Evolutionary conservation across 805 yeast species (phyloP).

Genomic region (Metschnikowia baotianmanensis): DNA sequence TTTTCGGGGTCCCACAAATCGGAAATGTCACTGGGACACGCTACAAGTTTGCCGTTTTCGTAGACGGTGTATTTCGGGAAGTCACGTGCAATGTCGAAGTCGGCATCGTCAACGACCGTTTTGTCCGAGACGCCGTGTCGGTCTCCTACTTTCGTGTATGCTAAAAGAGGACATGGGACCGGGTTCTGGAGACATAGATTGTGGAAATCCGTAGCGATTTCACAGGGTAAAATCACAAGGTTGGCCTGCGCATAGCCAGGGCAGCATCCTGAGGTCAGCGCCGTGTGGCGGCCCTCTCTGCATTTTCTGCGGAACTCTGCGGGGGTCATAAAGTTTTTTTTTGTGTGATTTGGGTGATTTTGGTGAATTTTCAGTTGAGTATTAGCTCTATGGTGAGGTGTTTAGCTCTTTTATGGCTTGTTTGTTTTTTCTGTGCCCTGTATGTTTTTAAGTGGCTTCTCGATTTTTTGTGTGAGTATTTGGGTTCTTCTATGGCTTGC

Average conservation of each 20-base stretch:
- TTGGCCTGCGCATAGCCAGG: constrained; percentile 39
- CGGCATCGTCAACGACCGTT: constrained; percentile 7
- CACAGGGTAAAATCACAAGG: constrained; percentile 33
- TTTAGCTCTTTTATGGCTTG: no score
- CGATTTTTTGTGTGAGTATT: no score
- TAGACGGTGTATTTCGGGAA: constrained; percentile 36
- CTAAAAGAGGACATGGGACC: constrained; percentile 39
- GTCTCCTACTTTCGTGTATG: constrained; percentile 25
- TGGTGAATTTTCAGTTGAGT: neutral
- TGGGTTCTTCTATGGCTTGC: no score
- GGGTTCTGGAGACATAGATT: constrained; percentile 37
- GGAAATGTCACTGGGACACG: constrained; percentile 22
- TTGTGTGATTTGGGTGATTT: neutral
- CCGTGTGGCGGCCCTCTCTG: neutral
- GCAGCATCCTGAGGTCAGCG: constrained; percentile 17
- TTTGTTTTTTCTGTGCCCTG: no score
- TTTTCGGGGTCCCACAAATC: constrained; percentile 29
- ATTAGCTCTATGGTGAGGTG: no score
- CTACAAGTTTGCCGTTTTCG: constrained; percentile 27
- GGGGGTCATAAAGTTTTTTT: constrained; percentile 5
- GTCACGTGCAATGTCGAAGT: constrained; percentile 32
- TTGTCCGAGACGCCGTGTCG: constrained; percentile 14
- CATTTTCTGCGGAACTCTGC: constrained; percentile 8
- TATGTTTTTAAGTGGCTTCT: no score
- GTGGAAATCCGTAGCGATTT: constrained; percentile 31